Base-by-base conservation (phyloP, 176 grass and related monocot genomes). In the Bromus sterilis region DNA sequence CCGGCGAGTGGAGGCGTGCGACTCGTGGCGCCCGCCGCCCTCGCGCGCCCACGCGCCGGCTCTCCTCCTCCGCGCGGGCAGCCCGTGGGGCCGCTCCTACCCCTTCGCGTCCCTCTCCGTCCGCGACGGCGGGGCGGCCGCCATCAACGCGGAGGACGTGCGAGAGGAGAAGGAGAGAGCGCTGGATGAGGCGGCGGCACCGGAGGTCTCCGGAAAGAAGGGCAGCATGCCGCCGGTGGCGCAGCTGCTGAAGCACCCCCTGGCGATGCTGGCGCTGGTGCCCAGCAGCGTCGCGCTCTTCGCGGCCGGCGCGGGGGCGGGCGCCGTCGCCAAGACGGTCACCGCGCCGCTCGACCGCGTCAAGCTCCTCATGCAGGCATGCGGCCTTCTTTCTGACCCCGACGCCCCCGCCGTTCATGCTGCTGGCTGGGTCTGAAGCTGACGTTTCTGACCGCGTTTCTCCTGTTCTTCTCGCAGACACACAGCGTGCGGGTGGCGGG, bases 331-430 rank as follows among this genome's bases (percentile, higher is more conserved):
- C 58, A 98, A 95, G 89, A 91, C 92, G 9, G 35, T 95, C 37
- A 98, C 95, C 14, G 92, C 96, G n/a, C 96, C 93, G 12, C 88
- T 98, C 57, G 96, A 98, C 79, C 96, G 96, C 64, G 89, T 91
- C 81, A 98, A 98, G 85, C 83, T 98, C 32, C 96, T 98, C 79
- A 98, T 98, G 96, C 96, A 98, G 93, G 93, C 48, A 56, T 11
- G 11, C 21, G 16, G 35, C 7, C 69, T 35, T 10, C 25, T 21
- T 35, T 10, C 25, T 21, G 21, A 36, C 41, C 37, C 14, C 46
- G 11, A 39, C 9, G 35, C 21, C 5, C 14, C 39, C 49, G 30
- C 5, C 9, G 13, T 56, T 72, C 8, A 20, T 23, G 9, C 58
- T 49, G 37, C 5, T 9, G n/a, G 23, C 4, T 43, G 35, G 37